Base-by-base conservation (phyloP, 2,329 filamentous ascomycete genomes). In the Penicillium frequentans region DNA sequence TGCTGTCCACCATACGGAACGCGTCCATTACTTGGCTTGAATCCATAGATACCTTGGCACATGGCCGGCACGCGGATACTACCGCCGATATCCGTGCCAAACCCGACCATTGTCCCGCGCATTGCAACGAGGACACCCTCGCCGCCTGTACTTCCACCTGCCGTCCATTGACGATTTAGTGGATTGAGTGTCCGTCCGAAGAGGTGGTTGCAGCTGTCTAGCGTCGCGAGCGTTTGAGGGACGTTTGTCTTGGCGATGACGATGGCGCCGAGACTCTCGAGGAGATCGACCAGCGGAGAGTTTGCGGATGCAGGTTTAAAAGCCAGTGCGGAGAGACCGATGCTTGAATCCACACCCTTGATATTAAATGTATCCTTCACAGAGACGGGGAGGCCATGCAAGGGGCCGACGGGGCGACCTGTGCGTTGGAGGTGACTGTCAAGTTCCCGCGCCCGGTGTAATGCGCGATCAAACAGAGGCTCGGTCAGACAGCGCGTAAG, bases 161-260 rank as follows among this genome's bases (percentile, higher is more conserved):
- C 80, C 0, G 83, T 85, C 31, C 87, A 76, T 21, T 79, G 74
- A 1, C 83, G 79, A 57, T 88, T 89, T 55, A 82, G 76, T 0
- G 88, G 87, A 65, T 89, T 90, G 3, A 88, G 73, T 0, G 84
- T 84, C 33, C 83, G 79, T 1, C 86, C 86, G 55, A 85, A 86
- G 21, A 88, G 66, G 64, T 87, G 82, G 68, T 86, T 88, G 42
- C 83, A 79, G 5, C 79, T 82, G 66, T 89, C 86, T 42, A 85
- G 69, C 8, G 79, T 77, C 63, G 77, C 76, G 55, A 85, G 70
- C 0, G 82, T 83, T 59, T 86, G 83, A 1, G 88, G 87, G 2
- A 90, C 77, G 63, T 89, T 90, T 0, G 88, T 90, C 72, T 90
- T 90, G 62, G 84, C 81, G 62, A 90, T 88, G n/a, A 88, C 73